Evolutionary conservation across 805 yeast genomes (phyloP).

Genomic region (Kluyveromyces dobzhanskii): DNA sequence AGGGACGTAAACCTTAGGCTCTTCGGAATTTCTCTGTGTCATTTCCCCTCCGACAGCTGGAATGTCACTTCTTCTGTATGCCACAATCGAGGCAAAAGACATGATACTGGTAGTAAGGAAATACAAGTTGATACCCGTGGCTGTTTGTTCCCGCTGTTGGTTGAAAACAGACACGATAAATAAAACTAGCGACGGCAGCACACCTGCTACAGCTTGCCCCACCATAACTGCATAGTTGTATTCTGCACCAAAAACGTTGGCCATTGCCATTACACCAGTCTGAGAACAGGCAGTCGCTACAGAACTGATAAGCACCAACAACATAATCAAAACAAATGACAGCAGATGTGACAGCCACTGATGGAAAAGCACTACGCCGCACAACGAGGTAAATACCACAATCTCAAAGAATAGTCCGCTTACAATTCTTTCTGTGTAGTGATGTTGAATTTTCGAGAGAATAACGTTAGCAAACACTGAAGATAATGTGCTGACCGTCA

Average conservation of each 20-base stretch:
- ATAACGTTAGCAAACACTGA: constrained; percentile 52
- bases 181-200: constrained; percentile 60
- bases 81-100: constrained; percentile 16
- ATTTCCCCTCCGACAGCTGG: constrained; percentile 9
- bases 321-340: constrained; percentile 45
- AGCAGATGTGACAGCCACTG: constrained; percentile 13
- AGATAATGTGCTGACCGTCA: constrained; percentile 72
- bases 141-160: constrained; percentile 24
- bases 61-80: constrained; percentile 20
- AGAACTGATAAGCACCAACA: constrained; percentile 55
- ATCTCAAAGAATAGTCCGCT: constrained; percentile 55
- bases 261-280: constrained; percentile 84
- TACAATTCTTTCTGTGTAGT: constrained; percentile 46
- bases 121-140: constrained; percentile 27
- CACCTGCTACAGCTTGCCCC: constrained; percentile 94
- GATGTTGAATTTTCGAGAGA: constrained; percentile 57
- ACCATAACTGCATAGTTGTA: constrained; percentile 88
- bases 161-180: constrained; percentile 48
- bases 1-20: constrained; percentile 40
- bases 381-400: constrained; percentile 48
- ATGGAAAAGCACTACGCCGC: constrained; percentile 24
- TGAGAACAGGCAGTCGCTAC: constrained; percentile 78
- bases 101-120: constrained; percentile 29
- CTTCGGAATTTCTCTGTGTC: constrained; percentile 6
- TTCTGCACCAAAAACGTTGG: constrained; percentile 62